Base-by-base conservation (phyloP, 768 basidiomycete species). In the Lactarius psammicola region DNA sequence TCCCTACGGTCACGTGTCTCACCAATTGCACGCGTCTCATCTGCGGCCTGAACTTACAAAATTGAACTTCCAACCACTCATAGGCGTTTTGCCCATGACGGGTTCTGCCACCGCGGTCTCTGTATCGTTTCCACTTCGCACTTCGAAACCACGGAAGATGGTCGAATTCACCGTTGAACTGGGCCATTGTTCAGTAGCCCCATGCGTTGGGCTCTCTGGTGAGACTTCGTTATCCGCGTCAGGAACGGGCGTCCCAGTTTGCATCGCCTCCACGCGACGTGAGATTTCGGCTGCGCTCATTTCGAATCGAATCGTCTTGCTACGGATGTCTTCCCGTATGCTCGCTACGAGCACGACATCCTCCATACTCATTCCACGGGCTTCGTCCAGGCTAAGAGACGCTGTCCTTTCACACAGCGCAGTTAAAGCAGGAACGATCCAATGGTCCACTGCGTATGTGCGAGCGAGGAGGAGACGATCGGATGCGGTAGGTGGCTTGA, bases 391-490 rank as follows among this genome's bases (percentile, higher is more conserved):
- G 13, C 11, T 66, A 17, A 68, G 59, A 15, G 67, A 49, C 5
- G 20, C 20, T 3, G 13, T 4, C 23, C 64, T 60, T 30, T 65
- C 67, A 20, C 64, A 66, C 23, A 66, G 26, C 1, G 55, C 65
- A 5, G 59, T 57, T 26, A 68, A 8, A 0, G 64, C 67, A 13
- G 67, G 59, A 28, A 53, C 15, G 17, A 68, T 34, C 65, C 64
- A 68, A 17, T 68, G 0, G 4, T 62, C 60, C 31, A 68, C 30
- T 2, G 46, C 20, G 33, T 62, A 59, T 11, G 28, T 36, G 3
- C 67, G 67, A 1, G 59, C 64, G 4, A 68, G 67, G 4, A 55
- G 0, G 9, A 68, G 67, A 13, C 26, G 58, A 26, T 68, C 63
- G 36, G 44, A 17, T 28, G 63, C 28, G 1, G 64, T 49, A 26